Base-by-base conservation (phyloP, 1,139 yeast genomes). In the Geotrichum bryndzae region DNA sequence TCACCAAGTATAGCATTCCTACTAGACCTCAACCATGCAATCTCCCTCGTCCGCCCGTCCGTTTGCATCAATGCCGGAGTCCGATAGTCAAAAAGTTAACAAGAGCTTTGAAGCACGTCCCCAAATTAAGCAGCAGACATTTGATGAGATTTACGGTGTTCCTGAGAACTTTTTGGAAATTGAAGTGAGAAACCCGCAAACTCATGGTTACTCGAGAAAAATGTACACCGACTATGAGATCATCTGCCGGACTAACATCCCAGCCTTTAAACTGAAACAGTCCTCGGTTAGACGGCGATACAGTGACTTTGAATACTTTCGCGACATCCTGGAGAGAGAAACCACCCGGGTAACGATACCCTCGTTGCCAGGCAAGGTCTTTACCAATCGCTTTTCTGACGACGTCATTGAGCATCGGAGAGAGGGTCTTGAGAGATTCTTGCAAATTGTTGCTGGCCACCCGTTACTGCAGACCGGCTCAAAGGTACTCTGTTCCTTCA, bases 81-180 rank as follows among this genome's bases (percentile, higher is more conserved):
- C 58, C 18, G 46, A 56, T 50, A 27, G 59, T 23, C 18, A 60
- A 4, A 33, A 57, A 53, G n/a, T 56, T 31, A 59, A 66, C 61
- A 66, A 73, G 62, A 68, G 75, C 57, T 73, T 72, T 64, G 77
- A 75, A 61, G 71, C 74, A 10, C 70, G 77, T 18, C 78, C 77
- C 67, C 79, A 72, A 70, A 78, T 74, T 66, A 83, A 82, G 67
- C 82, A 79, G 66, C 96, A 88, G 72, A 82, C 90, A 10, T 86
- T 86, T 73, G 89, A 84, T 67, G 96, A 90, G 70, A 82, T 89
- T 55, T 94, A 94, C 70, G 96, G 96, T 0, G 96, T 89, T 68
- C 98, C 98, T 0, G 99, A 94, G 74, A 90, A 91, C 75, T 90
- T 91, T 70, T 80, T 94, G 55, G 99, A 94, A 74, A 86, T 95